Conservation (phyloP, 257 asterid species). For the Leptodermis oblonga region DNA sequence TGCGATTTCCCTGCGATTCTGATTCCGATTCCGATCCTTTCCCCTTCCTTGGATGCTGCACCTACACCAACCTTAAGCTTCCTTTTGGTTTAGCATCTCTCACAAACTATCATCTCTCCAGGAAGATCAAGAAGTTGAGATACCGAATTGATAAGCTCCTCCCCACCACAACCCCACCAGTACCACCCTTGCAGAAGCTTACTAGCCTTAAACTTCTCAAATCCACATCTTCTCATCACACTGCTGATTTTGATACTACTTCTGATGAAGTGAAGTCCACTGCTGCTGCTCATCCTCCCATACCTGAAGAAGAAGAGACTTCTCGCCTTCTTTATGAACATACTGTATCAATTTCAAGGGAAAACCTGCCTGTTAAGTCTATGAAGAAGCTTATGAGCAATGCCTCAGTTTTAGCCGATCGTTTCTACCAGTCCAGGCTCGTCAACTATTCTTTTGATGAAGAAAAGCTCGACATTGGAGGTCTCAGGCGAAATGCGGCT, state of each 20-base stretch:
- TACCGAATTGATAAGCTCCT: background rate
- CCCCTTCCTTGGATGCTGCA: too few relatives aligned
- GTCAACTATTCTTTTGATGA: conserved; percentile 16
- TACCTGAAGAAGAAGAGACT: background rate
- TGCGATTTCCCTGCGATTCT: too few relatives aligned
- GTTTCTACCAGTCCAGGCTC: conserved; percentile 9
- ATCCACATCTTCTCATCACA: too few relatives aligned
- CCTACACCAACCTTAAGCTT: conserved; percentile 8
- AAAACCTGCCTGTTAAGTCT: too few relatives aligned
- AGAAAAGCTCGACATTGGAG: conserved; percentile 16
- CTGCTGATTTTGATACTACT: too few relatives aligned
- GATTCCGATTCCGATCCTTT: too few relatives aligned
- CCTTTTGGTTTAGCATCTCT: conserved; percentile 13
- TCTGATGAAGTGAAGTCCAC: too few relatives aligned
- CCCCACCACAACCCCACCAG: too few relatives aligned
- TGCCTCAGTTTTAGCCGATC: conserved; percentile 1
- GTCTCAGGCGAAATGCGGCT: background rate
- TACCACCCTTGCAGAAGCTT: too few relatives aligned
- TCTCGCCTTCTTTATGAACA: background rate
- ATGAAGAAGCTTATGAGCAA: background rate
- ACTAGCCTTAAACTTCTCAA: too few relatives aligned
- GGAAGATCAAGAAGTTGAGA: conserved; percentile 18
- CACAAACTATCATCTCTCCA: conserved; percentile 21
- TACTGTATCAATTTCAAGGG: too few relatives aligned
- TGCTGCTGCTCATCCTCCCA: too few relatives aligned